phyloP scores from a whole-genome alignment of 1,284 basidiomycete genomes.

The Pisolithus thermaeus region DNA sequence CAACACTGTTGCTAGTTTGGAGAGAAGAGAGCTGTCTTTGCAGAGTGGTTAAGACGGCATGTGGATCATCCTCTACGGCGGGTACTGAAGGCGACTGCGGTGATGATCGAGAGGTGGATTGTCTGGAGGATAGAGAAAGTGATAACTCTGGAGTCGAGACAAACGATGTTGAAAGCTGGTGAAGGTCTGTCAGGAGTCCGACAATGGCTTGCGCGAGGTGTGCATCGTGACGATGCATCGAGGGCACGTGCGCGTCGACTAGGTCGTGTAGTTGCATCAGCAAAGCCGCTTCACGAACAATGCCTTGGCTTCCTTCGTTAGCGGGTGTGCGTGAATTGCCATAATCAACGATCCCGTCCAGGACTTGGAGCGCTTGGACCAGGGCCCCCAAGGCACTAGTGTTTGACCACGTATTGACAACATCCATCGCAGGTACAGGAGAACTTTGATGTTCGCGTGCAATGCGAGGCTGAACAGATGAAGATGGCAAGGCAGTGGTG shows the following conservation, averaged over 20 bases:
- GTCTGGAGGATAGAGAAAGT: conserved; percentile 4
- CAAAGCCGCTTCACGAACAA: conserved; percentile 43
- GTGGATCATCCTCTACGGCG: conserved; percentile 19
- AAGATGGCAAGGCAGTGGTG: conserved; percentile 13
- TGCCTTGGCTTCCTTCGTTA: conserved; percentile 1
- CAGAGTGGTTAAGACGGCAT: conserved; percentile 54
- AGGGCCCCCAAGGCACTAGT: conserved; percentile 52
- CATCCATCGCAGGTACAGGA: conserved; percentile 15
- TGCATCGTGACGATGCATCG: conserved; percentile 45
- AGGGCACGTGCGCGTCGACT: conserved; percentile 42
- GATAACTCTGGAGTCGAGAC: conserved; percentile 10
- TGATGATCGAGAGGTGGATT: not conserved
- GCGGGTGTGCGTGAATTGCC: conserved; percentile 16
- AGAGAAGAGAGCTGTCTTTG: conserved; percentile 65
- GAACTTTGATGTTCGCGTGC: not conserved
- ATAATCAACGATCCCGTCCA: conserved; percentile 37
- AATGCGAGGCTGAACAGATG: not conserved
- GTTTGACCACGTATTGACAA: conserved; percentile 31
- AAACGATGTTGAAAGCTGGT: conserved; percentile 44
- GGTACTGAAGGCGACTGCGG: not conserved
- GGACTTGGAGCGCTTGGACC: conserved; percentile 54
- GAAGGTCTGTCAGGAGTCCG: conserved; percentile 60
- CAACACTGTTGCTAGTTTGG: conserved; percentile 32
- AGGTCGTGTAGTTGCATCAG: conserved; percentile 56
- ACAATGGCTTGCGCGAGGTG: conserved; percentile 59